These are phyloP conservation scores for Neurospora sp. DNA, from an alignment of 495 filamentous ascomycete species.

Conservation along the genomic window DNA sequence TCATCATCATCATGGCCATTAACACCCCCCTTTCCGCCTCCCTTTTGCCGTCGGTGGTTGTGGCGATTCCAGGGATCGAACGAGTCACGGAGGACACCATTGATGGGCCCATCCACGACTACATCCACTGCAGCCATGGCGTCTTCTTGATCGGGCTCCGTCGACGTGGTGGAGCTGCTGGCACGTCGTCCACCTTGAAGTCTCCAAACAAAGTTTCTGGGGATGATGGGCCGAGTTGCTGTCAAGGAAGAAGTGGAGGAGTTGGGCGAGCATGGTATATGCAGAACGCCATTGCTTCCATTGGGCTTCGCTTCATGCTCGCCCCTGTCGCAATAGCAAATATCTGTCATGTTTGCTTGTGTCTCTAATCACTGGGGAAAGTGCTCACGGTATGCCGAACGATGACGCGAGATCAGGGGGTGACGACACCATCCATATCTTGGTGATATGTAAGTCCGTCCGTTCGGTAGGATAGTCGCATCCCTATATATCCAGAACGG, in stretches of 20 bases:
- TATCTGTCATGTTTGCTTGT: neutral
- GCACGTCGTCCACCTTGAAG: conserved; percentile 14
- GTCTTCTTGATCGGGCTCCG: neutral
- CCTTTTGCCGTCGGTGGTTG: neutral
- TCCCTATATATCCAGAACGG: conserved; percentile 20
- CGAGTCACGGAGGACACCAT: conserved; percentile 10
- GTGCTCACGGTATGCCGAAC: neutral
- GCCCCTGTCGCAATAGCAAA: neutral
- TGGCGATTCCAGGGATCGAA: conserved; percentile 22
- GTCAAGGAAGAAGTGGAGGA: conserved; percentile 4
- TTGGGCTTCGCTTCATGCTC: neutral
- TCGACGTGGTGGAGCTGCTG: conserved; percentile 5
- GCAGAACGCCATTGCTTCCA: neutral
- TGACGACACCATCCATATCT: conserved; percentile 15
- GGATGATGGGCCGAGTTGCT: neutral
- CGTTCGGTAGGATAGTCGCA: neutral
- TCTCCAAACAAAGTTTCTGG: conserved; percentile 20
- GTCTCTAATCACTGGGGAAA: neutral
- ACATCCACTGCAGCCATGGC: conserved; percentile 20
- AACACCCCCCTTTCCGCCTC: neutral
- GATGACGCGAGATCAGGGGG: conserved; percentile 27
- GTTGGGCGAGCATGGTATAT: conserved; percentile 4
- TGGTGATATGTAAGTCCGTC: neutral
- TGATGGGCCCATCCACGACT: neutral
- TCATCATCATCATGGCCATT: conserved; percentile 5